Base-by-base conservation (phyloP, 2,329 filamentous ascomycete species). In the Diaporthe destruens region DNA sequence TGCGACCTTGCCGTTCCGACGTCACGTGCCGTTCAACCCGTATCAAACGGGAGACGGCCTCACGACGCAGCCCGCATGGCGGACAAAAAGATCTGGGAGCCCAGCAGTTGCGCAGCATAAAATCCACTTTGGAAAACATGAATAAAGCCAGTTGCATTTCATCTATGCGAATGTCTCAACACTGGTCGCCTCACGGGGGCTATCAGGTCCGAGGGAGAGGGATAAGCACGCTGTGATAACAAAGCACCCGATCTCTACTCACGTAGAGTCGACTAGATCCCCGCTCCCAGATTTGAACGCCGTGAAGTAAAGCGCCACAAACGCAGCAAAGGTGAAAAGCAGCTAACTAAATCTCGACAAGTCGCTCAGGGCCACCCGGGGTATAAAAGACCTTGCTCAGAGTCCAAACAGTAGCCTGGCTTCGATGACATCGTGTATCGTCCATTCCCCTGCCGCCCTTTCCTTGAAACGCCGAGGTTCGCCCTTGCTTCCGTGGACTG, bases 331-430 rank as follows among this genome's bases (percentile, higher is more conserved):
- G 3, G 25, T 32, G 16, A 47, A 42, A 39, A 42, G 36, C 18
- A 42, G 42, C 25, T 29, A 39, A 54, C 34, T 32, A 59, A 49
- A 49, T 34, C 29, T 53, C 51, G 49, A 59, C 42, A 36, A 55
- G 69, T 65, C 69, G 61, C 69, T 42, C 53, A 29, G 39, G 59
- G 47, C 61, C 61, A 25, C 67, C 63, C 63, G 69, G 72, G 72
- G 72, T 73, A 73, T 73, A 61, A 70, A 72, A 73, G 61, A 71
- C 63, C 44, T 73, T 51, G 69, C 61, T 54, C 49, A 71, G 65
- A 71, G 57, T 69, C 67, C 42, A 57, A 29, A 44, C 11, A 71
- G 57, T 54, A 71, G 49, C 42, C 51, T 71, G 39, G 53, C 67
- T 71, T 69, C n/a, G 53, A 65, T 29, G 36, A 49, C 69, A 44